Evolutionary conservation across 352 stramenopile species (phyloP), one percentile per base, ranked within the genome.

Genomic region (Phytopythium mirpurense): DNA sequence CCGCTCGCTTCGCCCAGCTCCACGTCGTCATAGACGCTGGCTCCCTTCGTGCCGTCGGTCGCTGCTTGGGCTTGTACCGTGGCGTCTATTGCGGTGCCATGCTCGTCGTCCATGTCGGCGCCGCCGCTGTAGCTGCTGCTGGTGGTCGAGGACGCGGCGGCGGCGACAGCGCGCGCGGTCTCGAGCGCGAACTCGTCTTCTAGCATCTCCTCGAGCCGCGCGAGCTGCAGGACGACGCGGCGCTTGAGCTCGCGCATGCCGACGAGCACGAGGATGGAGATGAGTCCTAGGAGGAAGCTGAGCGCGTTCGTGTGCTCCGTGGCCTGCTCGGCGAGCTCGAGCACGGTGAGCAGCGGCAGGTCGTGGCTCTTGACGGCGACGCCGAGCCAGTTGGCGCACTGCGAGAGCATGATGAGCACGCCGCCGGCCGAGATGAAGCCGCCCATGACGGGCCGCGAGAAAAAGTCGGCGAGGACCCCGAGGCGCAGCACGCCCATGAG

Each of bases 341-440:
- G 27, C 8, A 93, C 57, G 12, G 78, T 83, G 32, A 87, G 58
- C 41, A 91, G 75, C 36, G 88, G 65, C 35, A 74, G 53, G 36
- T 89, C 72, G 27, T 60, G 69, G 27, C 58, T 74, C 15, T 65
- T 51, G 19, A 93, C 64, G 11, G 71, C 67, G 43, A 96, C 79
- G 29, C 88, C 86, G 52, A 97, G 78, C 62, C 87, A 83, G 52
- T 92, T 88, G 36, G 86, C 86, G 27, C 90, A 65, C 69, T 98
- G 88, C 41, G 83, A 95, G 32, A 93, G 70, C 49, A 88, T 93
- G 73, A 98, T 98, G 56, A 96, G 83, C 52, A 97, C 73, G 24
- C 88, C 85, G 2, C 84, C 87, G 24, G 72, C 89, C 18, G 81
- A 92, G 40, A 93, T 94, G 63, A 98, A 98, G 41, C 90, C 89